Evolutionary conservation across 306 rosid genomes (phyloP), one percentile per base, ranked within the genome.

Genomic region (Cicer pinnatifidum): DNA sequence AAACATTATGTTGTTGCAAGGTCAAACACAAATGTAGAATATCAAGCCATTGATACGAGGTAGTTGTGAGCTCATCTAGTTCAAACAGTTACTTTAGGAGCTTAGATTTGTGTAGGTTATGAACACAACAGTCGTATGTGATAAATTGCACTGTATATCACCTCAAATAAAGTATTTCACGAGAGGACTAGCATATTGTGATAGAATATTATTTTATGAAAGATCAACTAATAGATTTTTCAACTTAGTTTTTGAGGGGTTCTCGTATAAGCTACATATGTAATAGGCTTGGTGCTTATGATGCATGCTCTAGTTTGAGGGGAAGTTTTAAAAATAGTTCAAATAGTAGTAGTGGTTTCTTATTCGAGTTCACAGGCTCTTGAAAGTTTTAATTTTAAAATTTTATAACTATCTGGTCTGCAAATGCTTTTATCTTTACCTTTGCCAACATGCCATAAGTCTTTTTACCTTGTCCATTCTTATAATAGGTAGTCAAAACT

Each of bases 401-500:
- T 45, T 50, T 47, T 62, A 28, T 70, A 28, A 39, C 46, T 17
- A 37, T 63, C 58, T 64, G 41, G 28, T 41, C 38, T 60, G 35
- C 50, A 7, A 64, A 77, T 72, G 51, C 19, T 17, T 39, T 28
- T 67, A 60, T 67, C 52, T 75, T 71, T 75, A 37, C 67, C 43
- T 67, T 56, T 19, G 8, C 9, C 20, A 64, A 48, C 69, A 45
- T 70, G 76, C 40, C 61, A 53, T 67, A 35, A 38, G 38, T 68
- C 52, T 46, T 63, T n/a, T 41, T 83, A 66, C 80, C 67, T 65
- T 66, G 20, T 33, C 39, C 69, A 50, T 65, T 83, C 71, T 62
- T 77, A 28, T 78, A 60, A 83, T 79, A 94, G 97, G 92, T 91
- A 51, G 96, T 94, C 80, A 85, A 81, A 82, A 88, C 91, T 83